phyloP scores from a whole-genome alignment of 2,329 filamentous ascomycete species.

The Microdochium trichocladiopsis region DNA sequence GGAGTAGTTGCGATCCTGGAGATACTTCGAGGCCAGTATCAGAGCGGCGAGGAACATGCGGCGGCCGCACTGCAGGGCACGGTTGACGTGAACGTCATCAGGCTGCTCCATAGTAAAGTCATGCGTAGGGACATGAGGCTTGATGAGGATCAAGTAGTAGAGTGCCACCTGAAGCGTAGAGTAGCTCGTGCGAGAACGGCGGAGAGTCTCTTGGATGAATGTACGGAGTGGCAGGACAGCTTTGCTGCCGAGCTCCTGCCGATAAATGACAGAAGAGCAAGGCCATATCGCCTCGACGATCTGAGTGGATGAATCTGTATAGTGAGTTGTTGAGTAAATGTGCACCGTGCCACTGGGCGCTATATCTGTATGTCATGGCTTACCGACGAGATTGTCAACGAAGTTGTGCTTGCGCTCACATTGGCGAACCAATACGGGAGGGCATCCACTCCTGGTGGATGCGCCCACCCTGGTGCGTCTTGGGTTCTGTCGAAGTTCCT shows the following conservation, averaged over 20 bases:
- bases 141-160: conserved; percentile 93
- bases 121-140: conserved; percentile 74
- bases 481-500: conserved; percentile 59
- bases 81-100: conserved; percentile 62
- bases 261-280: conserved; percentile 72
- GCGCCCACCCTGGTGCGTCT: conserved; percentile 48
- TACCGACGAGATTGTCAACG: conserved; percentile 96
- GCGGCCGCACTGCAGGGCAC: conserved; percentile 87
- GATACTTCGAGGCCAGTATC: conserved; percentile 94
- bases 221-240: conserved; percentile 83
- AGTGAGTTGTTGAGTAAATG: conserved; percentile 21
- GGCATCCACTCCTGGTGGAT: conserved; percentile 50
- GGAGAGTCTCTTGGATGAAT: conserved; percentile 95
- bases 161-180: conserved; percentile 94
- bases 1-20: conserved; percentile 97
- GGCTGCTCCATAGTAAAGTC: conserved; percentile 85
- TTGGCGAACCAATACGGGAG: conserved; percentile 76
- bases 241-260: conserved; percentile 64
- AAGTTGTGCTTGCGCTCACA: conserved; percentile 89
- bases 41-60: conserved; percentile 95
- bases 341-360: conserved; percentile 6
- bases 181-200: conserved; percentile 92
- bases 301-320: conserved; percentile 87
- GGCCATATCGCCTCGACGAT: conserved; percentile 98
- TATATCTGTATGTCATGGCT: conserved; percentile 41